A percentile compares a stretch with the other conserved stretches of the same genome.
phyloP scores from a whole-genome alignment of 257 asterid genomes.

The Penstemon newberryi region DNA sequence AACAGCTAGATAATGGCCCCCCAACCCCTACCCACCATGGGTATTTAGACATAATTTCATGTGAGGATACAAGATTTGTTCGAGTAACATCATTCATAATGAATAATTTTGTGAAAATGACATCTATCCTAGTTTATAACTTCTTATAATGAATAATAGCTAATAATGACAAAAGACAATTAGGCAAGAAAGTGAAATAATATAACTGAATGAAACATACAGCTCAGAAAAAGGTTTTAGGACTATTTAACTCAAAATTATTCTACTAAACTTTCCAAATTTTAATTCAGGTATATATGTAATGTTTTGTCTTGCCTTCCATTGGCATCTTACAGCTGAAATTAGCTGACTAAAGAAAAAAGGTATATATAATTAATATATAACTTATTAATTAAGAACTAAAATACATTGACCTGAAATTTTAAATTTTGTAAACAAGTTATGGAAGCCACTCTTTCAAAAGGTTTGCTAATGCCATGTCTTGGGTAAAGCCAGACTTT shows the following conservation, averaged over 20 bases:
- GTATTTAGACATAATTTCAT: conserved; percentile 21
- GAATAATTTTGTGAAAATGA: conserved; percentile 7
- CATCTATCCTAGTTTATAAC: not conserved
- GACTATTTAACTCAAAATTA: not conserved
- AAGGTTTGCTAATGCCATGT: too few relatives aligned
- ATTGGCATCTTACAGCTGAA: conserved; percentile 16
- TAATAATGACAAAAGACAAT: conserved; percentile 21
- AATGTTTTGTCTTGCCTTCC: conserved; percentile 15
- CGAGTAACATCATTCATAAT: conserved; percentile 8
- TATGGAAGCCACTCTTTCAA: too few relatives aligned
- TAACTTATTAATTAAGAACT: not conserved
- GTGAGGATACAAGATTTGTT: conserved; percentile 5
- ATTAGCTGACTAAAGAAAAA: conserved; percentile 5
- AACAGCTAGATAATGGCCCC: conserved; percentile 19
- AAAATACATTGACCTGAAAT: conserved; percentile 4
- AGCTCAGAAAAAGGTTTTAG: not conserved
- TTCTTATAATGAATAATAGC: conserved; percentile 11
- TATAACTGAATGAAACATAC: conserved; percentile 17
- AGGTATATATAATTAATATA: not conserved
- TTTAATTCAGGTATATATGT: conserved; percentile 18
- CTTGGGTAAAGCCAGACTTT: too few relatives aligned
- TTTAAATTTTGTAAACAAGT: too few relatives aligned
- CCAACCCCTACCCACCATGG: not conserved
- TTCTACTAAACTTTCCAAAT: conserved; percentile 9
- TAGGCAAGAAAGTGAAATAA: not conserved